These are phyloP conservation scores for Rubia balearica DNA, from an alignment of 305 asterid genomes.

Conservation along the genomic window DNA sequence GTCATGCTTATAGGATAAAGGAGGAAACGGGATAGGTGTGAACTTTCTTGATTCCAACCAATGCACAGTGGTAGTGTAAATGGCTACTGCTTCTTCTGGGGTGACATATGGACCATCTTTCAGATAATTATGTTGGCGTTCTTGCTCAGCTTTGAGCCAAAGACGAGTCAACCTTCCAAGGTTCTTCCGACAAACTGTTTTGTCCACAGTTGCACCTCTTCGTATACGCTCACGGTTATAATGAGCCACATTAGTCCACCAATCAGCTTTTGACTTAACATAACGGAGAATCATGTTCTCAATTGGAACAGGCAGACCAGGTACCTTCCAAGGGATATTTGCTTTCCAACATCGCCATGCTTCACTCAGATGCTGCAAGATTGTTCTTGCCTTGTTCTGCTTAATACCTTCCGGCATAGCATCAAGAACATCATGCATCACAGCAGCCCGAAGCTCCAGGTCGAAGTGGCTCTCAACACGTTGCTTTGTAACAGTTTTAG, in stretches of 20 bases:
- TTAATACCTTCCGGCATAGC: slow-evolving; percentile 99
- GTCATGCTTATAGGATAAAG: slow-evolving; percentile 96
- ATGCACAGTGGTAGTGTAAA: slow-evolving; percentile 96
- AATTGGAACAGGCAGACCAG: slow-evolving; percentile 97
- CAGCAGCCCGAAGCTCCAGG: slow-evolving; percentile 99
- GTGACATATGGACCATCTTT: slow-evolving; percentile 98
- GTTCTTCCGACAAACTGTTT: slow-evolving; percentile 96
- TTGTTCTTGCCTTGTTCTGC: slow-evolving; percentile 96
- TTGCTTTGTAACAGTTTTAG: slow-evolving; percentile 98
- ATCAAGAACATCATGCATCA: slow-evolving; percentile 98
- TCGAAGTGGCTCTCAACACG: slow-evolving; percentile 99
- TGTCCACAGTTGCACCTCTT: slow-evolving; percentile 99
- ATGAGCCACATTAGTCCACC: slow-evolving; percentile 99
- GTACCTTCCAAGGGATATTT: slow-evolving; percentile 99
- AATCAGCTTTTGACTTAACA: slow-evolving; percentile 98
- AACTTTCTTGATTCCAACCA: slow-evolving; percentile 99
- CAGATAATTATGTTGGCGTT: slow-evolving; percentile 92
- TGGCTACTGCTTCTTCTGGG: slow-evolving; percentile 99
- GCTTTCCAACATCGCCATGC: slow-evolving; percentile 99
- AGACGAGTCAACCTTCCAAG: slow-evolving; percentile 99
- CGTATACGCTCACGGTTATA: slow-evolving; percentile 97
- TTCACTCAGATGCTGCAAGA: slow-evolving; percentile 96
- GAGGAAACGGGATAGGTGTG: slow-evolving; percentile 97
- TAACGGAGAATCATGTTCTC: slow-evolving; percentile 99
- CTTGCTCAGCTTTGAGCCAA: slow-evolving; percentile 99